Base-by-base conservation (phyloP, 768 basidiomycete genomes). In the Cyclocybe aegerita region DNA sequence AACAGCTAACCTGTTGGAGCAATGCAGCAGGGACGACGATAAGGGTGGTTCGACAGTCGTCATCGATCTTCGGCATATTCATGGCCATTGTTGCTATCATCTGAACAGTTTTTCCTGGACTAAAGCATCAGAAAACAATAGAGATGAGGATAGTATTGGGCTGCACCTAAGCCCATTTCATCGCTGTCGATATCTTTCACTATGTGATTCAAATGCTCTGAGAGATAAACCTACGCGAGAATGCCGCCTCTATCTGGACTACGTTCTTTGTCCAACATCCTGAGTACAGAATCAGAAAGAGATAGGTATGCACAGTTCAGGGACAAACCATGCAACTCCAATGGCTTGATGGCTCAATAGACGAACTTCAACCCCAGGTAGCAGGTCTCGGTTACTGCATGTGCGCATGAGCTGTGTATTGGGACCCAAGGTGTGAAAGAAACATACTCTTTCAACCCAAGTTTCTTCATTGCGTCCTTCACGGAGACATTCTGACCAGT, bases 1-100 rank as follows among this genome's bases (percentile, higher is more conserved):
- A 44, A 23, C 5, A 3, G 5, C 67, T 9, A 52, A 80, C 85
- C 71, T 91, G 90, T 35, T 80, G 73, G 10, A 92, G 72, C 30
- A 93, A 74, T 5, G 88, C 88, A 0, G 88, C 80, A 1, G 88
- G 89, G 2, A 89, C 88, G 14, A 93, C 78, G 46, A 93, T 78
- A 2, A 92, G 78, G 7, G 85, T 91, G 0, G 81, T 81, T 40
- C 76, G 76, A 47, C 60, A 55, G 12, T 72, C 65, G 12, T 80
- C 78, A 29, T 79, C 70, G 0, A 63, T 57, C 0, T 61, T 61
- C 0, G 88, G 82, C 58, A 74, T 74, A 58, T 90, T 88, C 60
- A 75, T 75, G 14, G 77, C 80, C 81, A 92, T 90, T 0, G 82
- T 81, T 3, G 89, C 89, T 41, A 92, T 89, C 81, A 86, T 85